Conservation (phyloP, 2,329 filamentous ascomycete species). For the Hypoxylon sp. region DNA sequence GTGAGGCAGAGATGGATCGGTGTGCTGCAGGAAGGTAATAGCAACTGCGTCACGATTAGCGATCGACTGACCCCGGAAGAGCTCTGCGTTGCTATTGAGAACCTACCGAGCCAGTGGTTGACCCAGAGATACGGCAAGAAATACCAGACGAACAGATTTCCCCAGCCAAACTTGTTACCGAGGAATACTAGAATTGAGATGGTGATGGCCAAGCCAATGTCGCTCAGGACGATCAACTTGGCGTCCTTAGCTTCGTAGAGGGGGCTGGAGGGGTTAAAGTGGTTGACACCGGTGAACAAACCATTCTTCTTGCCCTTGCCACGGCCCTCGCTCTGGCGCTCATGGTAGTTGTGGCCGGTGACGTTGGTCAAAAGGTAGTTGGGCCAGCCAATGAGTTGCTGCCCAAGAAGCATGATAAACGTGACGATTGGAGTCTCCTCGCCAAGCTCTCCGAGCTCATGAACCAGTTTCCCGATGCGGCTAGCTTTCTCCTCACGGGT, state of each 20-base stretch:
- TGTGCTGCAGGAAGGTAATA: conserved; percentile 98
- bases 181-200: conserved; percentile 74
- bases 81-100: background rate
- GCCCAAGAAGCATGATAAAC: conserved; percentile 77
- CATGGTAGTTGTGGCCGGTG: conserved; percentile 95
- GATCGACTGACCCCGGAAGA: conserved; percentile 48
- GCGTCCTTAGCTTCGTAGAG: conserved; percentile 93
- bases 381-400: conserved; percentile 95
- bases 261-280: conserved; percentile 90
- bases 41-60: conserved; percentile 74
- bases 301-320: conserved; percentile 94
- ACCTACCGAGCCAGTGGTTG: conserved; percentile 97
- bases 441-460: conserved; percentile 88
- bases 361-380: conserved; percentile 92
- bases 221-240: conserved; percentile 86
- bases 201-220: conserved; percentile 80
- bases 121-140: conserved; percentile 96
- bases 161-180: conserved; percentile 82
- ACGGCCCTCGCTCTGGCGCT: conserved; percentile 90
- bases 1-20: conserved; percentile 92
- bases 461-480: conserved; percentile 78
- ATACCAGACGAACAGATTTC: conserved; percentile 95
- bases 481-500: conserved; percentile 85
- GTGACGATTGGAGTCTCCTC: conserved; percentile 95
- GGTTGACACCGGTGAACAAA: conserved; percentile 84